Evolutionary conservation across 1,284 basidiomycete genomes (phyloP), one percentile per base, ranked within the genome.

Genomic region (Lignosus rhinocerotis): DNA sequence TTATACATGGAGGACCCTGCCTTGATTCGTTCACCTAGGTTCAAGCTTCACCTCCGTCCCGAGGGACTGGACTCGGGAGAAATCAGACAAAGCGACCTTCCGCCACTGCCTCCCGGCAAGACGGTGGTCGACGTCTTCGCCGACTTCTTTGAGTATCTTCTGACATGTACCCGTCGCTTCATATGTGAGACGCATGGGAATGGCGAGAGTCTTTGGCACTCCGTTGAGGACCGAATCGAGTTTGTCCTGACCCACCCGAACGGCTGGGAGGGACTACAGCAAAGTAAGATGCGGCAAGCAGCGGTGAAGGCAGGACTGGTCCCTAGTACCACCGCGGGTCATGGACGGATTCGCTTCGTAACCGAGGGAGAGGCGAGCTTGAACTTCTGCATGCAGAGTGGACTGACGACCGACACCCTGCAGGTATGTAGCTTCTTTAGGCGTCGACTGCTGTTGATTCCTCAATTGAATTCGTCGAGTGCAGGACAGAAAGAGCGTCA

Each of bases 21-120:
- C 25, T 25, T 25, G 25, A 25, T 25, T 25, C 25, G 25, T 25
- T 25, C 25, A 25, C 25, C 25, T 19, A 86, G 84, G 84, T 86
- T 84, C 73, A 86, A 86, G 65, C 68, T 86, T 0, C 78, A 84
- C 62, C 69, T 86, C 2, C 76, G 80, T 0, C 79, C 80, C 5
- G 63, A 63, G n/a, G 70, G 73, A 17, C 65, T 76, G 39, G 67
- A 58, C 49, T 64, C 52, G 0, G 67, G 69, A 48, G 68, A 70
- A n/a, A 62, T 64, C 8, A 38, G 19, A 58, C 68, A 51, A 57
- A 67, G 25, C 0, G 34, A 42, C 8, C 66, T 83, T 4, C 79
- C 76, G 0, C 73, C 78, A 0, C 72, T 86, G 1, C 84, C 85
- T 0, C 49, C 62, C 1, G 72, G 76, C n/a, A 84, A 82, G 64